Evolutionary conservation across 441 rosid genomes (phyloP), one percentile per base, ranked within the genome.

Genomic region (Adansonia grandidieri): DNA sequence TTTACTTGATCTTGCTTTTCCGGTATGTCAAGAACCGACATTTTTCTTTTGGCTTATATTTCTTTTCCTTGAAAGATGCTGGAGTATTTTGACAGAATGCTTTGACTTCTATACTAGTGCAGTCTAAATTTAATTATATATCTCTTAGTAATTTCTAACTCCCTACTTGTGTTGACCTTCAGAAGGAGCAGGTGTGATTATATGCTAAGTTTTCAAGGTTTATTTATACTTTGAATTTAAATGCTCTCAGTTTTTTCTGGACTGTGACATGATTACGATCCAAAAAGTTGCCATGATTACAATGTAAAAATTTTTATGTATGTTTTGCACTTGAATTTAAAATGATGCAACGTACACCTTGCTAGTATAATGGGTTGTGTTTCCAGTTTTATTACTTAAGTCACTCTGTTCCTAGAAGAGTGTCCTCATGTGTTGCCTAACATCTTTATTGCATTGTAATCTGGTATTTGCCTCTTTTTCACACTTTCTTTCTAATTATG

Each of bases 1-100:
- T 47, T 82, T 97, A 70, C 88, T 97, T 72, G 99, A 97, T 82
- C 88, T 97, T 70, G 96, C 98, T 32, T 93, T 97, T 81, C 97
- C 97, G 84, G 99, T 97, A 92, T 75, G 89, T 69, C 78, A 66
- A 78, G 47, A 17, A 51, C 20, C 28, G 61, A 20, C 20, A 40
- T 64, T 71, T 79, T 50, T 45, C 14, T 67, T 66, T 67, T 45
- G 54, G 0, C 72, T 20, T 45, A 1, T 68, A 50, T 78, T 47
- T 58, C 19, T 32, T 42, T 14, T 44, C 1, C 68, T 60, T 60
- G 67, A 19, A 60, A 57, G 40, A 73, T 73, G 3, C 32, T n/a
- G 22, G 17, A 7, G 22, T 45, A 9, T 40, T 64, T 64, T 37
- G 48, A 65, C 24, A 0, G 11, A 69, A 24, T 51, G 64, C 22